Conservation (phyloP, 2,329 filamentous ascomycete genomes). For the Exophiala dermatitidis region DNA sequence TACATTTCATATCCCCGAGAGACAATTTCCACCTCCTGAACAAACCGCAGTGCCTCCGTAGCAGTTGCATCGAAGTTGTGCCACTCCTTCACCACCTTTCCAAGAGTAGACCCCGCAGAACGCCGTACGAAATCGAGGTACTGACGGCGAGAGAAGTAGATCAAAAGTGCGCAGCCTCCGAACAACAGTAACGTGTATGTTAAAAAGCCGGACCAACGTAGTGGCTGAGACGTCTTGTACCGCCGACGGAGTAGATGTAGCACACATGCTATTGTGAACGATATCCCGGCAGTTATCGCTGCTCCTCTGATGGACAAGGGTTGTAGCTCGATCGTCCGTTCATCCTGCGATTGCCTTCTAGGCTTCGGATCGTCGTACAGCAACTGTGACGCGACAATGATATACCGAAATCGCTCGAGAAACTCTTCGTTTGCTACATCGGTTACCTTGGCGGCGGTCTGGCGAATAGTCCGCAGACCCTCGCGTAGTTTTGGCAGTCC, state of each 20-base stretch:
- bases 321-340: conserved; percentile 25
- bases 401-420: conserved; percentile 86
- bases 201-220: conserved; percentile 36
- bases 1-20: conserved; percentile 75
- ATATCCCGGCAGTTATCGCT: conserved; percentile 54
- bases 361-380: conserved; percentile 61
- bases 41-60: conserved; percentile 67
- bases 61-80: conserved; percentile 75
- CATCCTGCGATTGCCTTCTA: conserved; percentile 11
- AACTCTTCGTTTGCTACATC: conserved; percentile 56
- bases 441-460: conserved; percentile 18
- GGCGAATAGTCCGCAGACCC: conserved; percentile 16
- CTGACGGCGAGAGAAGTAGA: conserved; percentile 61
- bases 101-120: conserved; percentile 63
- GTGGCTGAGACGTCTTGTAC: conserved; percentile 40
- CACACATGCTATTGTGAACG: conserved; percentile 58
- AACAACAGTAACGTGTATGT: conserved; percentile 32
- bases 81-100: conserved; percentile 62
- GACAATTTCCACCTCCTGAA: conserved; percentile 93
- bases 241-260: conserved; percentile 63
- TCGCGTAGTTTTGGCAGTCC: conserved; percentile 23
- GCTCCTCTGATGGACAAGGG: conserved; percentile 50
- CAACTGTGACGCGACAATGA: conserved; percentile 84
- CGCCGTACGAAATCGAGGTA: conserved; percentile 73
- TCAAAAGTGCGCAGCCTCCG: conserved; percentile 8